These are phyloP conservation scores for Teratosphaeria pseudoeucalypti DNA, from an alignment of 2,329 filamentous ascomycete species.

Conservation along the genomic window DNA sequence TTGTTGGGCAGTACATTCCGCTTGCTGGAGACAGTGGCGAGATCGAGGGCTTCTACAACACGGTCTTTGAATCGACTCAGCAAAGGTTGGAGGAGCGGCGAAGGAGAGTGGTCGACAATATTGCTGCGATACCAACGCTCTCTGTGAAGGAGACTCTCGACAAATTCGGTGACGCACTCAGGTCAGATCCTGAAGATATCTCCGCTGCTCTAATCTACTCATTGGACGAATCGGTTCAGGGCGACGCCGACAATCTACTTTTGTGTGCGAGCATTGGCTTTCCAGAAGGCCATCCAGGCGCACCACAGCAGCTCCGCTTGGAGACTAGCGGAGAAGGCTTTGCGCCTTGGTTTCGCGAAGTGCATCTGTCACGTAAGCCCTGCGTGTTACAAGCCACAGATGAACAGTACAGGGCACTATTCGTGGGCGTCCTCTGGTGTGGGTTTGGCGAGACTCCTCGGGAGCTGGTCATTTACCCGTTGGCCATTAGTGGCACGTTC, in stretches of 20 bases:
- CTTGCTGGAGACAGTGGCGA: constrained; percentile 10
- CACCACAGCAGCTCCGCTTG: background rate
- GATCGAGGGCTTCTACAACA: constrained; percentile 15
- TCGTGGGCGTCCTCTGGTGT: constrained; percentile 12
- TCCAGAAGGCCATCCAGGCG: background rate
- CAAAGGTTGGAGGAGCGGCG: constrained; percentile 9
- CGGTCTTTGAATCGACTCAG: constrained; percentile 11
- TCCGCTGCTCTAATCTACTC: constrained; percentile 11
- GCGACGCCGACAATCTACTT: background rate
- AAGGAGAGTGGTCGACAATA: constrained; percentile 4
- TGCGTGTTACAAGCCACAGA: background rate
- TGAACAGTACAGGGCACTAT: background rate
- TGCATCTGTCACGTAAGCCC: background rate
- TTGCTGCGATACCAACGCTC: constrained; percentile 3
- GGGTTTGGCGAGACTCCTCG: constrained; percentile 12
- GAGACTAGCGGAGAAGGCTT: background rate
- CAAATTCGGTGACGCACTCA: constrained; percentile 7
- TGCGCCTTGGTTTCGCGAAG: background rate
- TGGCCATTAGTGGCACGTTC: constrained; percentile 5
- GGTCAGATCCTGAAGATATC: constrained; percentile 9
- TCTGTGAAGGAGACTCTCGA: constrained; percentile 6
- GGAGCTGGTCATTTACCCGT: constrained; percentile 6
- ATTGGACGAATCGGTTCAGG: constrained; percentile 2
- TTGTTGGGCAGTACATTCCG: constrained; percentile 14
- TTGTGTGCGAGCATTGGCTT: background rate